Percentiles rank a stretch among this genome's conserved stretches.
These are phyloP conservation scores for Ustilago nuda DNA, from an alignment of 1,284 basidiomycete genomes.

Conservation along the genomic window DNA sequence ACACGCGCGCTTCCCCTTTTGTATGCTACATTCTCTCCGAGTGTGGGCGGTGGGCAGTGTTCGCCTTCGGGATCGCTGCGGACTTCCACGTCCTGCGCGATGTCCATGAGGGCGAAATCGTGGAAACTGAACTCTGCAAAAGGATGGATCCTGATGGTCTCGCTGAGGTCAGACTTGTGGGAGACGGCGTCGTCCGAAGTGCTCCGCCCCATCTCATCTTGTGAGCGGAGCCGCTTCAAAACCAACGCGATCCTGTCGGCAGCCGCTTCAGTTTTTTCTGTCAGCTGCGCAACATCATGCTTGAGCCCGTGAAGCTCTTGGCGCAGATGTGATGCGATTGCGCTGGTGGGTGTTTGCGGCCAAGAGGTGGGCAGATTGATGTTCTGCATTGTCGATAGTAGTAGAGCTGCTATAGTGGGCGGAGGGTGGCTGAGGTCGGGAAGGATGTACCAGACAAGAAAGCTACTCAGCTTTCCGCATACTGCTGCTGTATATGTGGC, in stretches of 20 bases:
- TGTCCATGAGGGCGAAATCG: background rate
- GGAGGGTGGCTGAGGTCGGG: background rate
- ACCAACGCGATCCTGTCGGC: conserved; percentile 14
- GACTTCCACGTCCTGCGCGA: background rate
- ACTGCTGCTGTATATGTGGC: background rate
- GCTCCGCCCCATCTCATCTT: background rate
- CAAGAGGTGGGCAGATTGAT: conserved; percentile 4
- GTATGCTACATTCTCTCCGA: background rate
- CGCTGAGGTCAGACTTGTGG: conserved; percentile 7
- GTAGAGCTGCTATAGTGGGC: too few species aligned
- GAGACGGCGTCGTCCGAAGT: background rate
- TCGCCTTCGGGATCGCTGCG: background rate
- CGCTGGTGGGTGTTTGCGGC: conserved; percentile 14
- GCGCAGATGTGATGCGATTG: background rate
- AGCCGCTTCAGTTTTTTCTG: conserved; percentile 10
- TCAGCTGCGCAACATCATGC: conserved; percentile 13
- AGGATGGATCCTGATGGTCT: conserved; percentile 5
- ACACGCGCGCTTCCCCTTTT: background rate
- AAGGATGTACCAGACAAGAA: background rate
- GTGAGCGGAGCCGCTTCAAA: conserved; percentile 7
- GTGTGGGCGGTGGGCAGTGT: background rate
- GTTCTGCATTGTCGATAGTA: conserved; percentile 4
- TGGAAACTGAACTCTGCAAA: conserved; percentile 10
- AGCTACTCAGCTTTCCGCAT: background rate
- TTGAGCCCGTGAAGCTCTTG: conserved; percentile 2